Base-by-base conservation (phyloP, 192 early-diverging fungal genomes). In the Backusella tuberculispora region DNA sequence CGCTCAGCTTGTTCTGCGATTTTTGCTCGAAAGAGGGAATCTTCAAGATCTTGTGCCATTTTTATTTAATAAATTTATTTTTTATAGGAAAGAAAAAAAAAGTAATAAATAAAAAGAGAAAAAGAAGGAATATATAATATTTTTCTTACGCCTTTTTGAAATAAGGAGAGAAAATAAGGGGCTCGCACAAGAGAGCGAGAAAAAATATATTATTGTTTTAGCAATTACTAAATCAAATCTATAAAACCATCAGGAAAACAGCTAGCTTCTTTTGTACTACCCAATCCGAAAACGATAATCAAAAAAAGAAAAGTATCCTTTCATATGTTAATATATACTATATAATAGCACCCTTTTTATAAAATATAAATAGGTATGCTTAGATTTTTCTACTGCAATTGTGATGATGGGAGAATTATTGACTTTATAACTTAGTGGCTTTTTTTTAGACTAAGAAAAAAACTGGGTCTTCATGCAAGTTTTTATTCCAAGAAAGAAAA, bases 1-100 rank as follows among this genome's bases (percentile, higher is more conserved):
- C 97, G 91, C 87, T 98, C 97, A 73, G 97, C 95, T 87, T 98
- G 97, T 89, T 98, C 97, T 76, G 96, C 93, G 80, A 98, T 92
- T 91, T 97, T 97, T 88, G 97, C 97, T 13, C 53, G 53, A 60
- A 60, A 60, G 21, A 60, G 21, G 26, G 53, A 60, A 12, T 60
- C 53, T 60, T 60, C 53, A 60, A 8, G 53, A 24, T 60, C 53
- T 5, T 21, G 21, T 26, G 53, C 24, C 53, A 56, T 56, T 26
- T 56, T 56, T 34, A 34, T 48, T 56, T 6, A 24, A 24, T 56
- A 24, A 1, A 24, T 21, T 24, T 56, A 24, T 10, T 56, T 56
- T 56, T 19, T 10, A 44, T 44, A 7, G 14, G 45, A 12, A 14
- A 46, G 43, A 44, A 12, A 44, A 44, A 12, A 5, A 48, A 14